Conservation (phyloP, 495 filamentous ascomycete genomes). For the Xylona heveae region DNA sequence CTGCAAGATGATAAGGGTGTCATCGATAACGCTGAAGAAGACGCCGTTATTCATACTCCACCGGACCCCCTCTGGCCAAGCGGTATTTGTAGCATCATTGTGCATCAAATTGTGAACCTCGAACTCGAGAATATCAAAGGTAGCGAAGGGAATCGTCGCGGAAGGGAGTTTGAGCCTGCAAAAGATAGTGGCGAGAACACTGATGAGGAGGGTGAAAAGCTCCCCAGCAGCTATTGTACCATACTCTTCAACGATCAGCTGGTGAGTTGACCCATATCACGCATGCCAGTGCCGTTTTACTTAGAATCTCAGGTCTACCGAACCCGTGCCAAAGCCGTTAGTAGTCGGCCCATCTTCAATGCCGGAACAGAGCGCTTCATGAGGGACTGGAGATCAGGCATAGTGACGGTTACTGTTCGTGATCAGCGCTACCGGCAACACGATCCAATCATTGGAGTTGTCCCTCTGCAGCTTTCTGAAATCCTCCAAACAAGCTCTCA, state of each 20-base stretch:
- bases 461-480: conserved; percentile 71
- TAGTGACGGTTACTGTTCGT: conserved; percentile 71
- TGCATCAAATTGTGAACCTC: conserved; percentile 90
- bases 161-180: conserved; percentile 75
- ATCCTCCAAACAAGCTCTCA: conserved; percentile 71
- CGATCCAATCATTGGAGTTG: conserved; percentile 81
- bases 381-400: conserved; percentile 77
- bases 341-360: conserved; percentile 88
- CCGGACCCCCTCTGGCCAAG: conserved; percentile 88
- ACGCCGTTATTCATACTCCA: conserved; percentile 72
- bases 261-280: conserved; percentile 16
- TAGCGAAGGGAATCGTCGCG: conserved; percentile 44
- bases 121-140: conserved; percentile 68
- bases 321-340: conserved; percentile 76
- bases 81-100: conserved; percentile 60
- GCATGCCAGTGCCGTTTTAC: background rate
- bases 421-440: conserved; percentile 79
- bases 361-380: conserved; percentile 87
- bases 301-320: conserved; percentile 47
- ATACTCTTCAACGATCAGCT: conserved; percentile 77
- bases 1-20: conserved; percentile 78
- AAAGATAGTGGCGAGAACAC: conserved; percentile 66
- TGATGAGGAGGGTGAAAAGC: conserved; percentile 52
- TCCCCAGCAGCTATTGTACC: conserved; percentile 83
- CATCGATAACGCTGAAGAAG: conserved; percentile 53